Evolutionary conservation across 345 rosid species (phyloP).

Genomic region (Lepidium didymum): DNA sequence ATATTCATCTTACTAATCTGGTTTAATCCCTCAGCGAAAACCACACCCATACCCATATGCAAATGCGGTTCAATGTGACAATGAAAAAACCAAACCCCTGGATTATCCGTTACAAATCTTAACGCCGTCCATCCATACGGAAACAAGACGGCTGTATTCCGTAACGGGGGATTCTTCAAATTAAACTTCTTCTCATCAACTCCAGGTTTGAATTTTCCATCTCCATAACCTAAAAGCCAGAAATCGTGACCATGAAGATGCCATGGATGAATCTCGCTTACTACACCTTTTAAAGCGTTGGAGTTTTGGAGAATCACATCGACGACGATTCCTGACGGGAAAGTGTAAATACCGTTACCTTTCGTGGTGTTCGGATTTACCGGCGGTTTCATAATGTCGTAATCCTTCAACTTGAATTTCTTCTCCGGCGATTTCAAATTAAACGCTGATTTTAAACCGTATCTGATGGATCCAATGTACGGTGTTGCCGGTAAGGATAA

Average conservation of each 20-base stretch:
- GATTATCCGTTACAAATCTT: constrained; percentile 69
- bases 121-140: constrained; percentile 89
- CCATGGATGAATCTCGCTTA: constrained; percentile 81
- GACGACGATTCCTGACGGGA: constrained; percentile 35
- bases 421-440: constrained; percentile 39
- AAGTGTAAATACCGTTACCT: constrained; percentile 45
- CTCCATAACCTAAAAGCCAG: constrained; percentile 79
- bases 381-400: constrained; percentile 47
- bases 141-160: constrained; percentile 54
- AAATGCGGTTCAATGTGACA: constrained; percentile 93
- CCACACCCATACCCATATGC: constrained; percentile 92
- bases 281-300: constrained; percentile 24
- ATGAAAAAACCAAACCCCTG: constrained; percentile 94
- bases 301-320: constrained; percentile 80
- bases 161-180: constrained; percentile 54
- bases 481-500: constrained; percentile 57
- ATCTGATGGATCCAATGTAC: constrained; percentile 56
- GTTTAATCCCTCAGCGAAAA: constrained; percentile 52
- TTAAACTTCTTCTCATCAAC: constrained; percentile 39
- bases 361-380: constrained; percentile 38
- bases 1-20: constrained; percentile 31
- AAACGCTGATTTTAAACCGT: constrained; percentile 29
- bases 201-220: constrained; percentile 38
- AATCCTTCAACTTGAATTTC: neutral
- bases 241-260: constrained; percentile 85